These are phyloP conservation scores for Coemansia sp. DNA, from an alignment of 192 early-diverging fungal species.

Conservation along the genomic window DNA sequence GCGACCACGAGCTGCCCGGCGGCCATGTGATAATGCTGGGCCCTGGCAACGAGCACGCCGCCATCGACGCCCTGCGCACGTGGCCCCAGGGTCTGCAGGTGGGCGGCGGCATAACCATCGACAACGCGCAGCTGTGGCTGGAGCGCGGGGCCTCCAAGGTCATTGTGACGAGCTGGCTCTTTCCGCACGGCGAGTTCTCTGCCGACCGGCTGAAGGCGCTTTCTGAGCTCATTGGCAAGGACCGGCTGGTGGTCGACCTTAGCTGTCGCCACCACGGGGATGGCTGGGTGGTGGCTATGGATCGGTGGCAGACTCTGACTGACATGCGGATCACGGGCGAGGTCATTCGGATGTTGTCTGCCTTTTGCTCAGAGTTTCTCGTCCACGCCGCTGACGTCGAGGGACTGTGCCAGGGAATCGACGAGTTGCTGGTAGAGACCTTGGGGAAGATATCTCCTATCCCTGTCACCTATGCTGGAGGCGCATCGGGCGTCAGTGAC, in stretches of 20 bases:
- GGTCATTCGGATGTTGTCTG: conserved; percentile 57
- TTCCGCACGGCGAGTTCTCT: conserved; percentile 74
- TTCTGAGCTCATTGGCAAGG: conserved; percentile 53
- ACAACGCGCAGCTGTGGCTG: conserved; percentile 89
- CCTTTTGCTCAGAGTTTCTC: conserved; percentile 84
- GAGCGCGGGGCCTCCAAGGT: conserved; percentile 86
- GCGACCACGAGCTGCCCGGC: conserved; percentile 65
- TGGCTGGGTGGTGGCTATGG: conserved; percentile 94
- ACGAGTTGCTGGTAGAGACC: conserved; percentile 73
- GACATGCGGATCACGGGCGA: conserved; percentile 76
- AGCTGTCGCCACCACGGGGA: conserved; percentile 71
- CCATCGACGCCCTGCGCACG: conserved; percentile 71
- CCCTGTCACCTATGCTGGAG: conserved; percentile 95
- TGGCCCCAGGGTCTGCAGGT: conserved; percentile 91
- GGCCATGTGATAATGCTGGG: conserved; percentile 97
- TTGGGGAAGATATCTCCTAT: conserved; percentile 83
- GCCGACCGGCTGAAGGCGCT: conserved; percentile 58
- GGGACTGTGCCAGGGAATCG: conserved; percentile 92
- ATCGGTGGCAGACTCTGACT: conserved; percentile 96
- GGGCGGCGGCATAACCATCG: conserved; percentile 87
- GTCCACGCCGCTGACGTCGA: conserved; percentile 99
- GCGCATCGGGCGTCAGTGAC: conserved; percentile 63
- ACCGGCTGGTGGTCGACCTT: conserved; percentile 61
- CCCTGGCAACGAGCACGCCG: conserved; percentile 80
- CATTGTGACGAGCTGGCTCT: conserved; percentile 95